A percentile compares a stretch with the other conserved stretches of the same genome.
phyloP scores from a whole-genome alignment of 2,329 filamentous ascomycete genomes.

The Plectosphaerella cucumerina region DNA sequence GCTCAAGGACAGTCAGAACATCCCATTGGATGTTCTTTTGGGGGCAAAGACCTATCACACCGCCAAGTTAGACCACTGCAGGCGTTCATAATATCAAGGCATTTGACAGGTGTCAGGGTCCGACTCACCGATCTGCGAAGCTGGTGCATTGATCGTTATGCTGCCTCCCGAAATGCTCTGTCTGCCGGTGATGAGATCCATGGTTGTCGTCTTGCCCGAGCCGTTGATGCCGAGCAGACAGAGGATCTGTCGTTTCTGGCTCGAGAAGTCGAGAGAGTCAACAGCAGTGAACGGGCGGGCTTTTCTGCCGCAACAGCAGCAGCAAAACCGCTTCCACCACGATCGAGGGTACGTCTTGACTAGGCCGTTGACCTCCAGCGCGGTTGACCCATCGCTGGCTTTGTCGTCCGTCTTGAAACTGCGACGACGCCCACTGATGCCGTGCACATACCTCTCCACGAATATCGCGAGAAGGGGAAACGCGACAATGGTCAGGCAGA shows the following conservation, averaged over 20 bases:
- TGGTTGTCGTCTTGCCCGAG: conserved; percentile 58
- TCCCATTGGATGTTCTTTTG: conserved; percentile 77
- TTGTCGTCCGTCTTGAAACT: conserved; percentile 19
- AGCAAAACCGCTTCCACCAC: conserved; percentile 17
- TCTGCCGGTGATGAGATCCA: conserved; percentile 22
- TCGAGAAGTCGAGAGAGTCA: conserved; percentile 39
- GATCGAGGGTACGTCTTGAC: conserved; percentile 18
- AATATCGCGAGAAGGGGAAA: neutral
- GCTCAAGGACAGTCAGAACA: conserved; percentile 65
- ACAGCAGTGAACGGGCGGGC: conserved; percentile 38
- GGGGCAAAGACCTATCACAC: conserved; percentile 59
- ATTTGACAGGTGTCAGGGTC: neutral
- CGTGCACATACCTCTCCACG: conserved; percentile 12
- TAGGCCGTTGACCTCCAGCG: conserved; percentile 7
- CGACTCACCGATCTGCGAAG: conserved; percentile 34
- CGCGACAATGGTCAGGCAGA: neutral
- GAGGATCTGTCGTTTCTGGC: conserved; percentile 54
- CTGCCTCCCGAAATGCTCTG: conserved; percentile 49
- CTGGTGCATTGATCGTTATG: conserved; percentile 49
- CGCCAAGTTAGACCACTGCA: neutral
- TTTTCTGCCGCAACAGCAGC: conserved; percentile 15
- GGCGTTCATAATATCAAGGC: neutral
- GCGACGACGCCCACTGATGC: conserved; percentile 56
- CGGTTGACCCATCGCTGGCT: conserved; percentile 17
- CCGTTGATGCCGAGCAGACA: conserved; percentile 57